These are phyloP conservation scores for Acanthamoeba culbertsoni DNA, from an alignment of 208 protist genomes.

Conservation along the genomic window DNA sequence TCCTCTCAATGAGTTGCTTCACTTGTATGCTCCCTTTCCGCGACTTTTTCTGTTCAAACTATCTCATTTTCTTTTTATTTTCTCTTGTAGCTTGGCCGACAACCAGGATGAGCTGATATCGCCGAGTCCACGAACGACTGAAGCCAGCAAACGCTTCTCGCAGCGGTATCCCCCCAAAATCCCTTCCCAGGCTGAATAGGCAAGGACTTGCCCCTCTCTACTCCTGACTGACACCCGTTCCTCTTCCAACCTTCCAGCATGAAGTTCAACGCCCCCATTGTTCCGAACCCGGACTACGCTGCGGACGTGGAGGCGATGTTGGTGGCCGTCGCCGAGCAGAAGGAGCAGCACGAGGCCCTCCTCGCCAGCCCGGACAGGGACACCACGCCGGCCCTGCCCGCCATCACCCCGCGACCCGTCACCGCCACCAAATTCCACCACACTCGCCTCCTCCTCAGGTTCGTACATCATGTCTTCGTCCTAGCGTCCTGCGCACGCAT, in stretches of 20 bases:
- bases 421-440: slow-evolving; percentile 56
- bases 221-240: no score
- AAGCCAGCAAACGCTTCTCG: slow-evolving; percentile 3
- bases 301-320: slow-evolving; percentile 26
- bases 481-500: no score
- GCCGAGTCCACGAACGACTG: neutral
- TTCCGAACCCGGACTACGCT: slow-evolving; percentile 25
- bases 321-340: neutral
- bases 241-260: no score
- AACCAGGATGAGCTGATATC: neutral
- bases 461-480: neutral
- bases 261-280: slow-evolving; percentile 39
- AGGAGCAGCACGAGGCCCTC: neutral
- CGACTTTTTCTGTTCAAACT: neutral
- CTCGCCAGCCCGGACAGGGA: neutral
- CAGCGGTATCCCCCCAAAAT: neutral
- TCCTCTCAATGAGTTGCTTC: slow-evolving; percentile 24
- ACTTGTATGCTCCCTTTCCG: neutral
- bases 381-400: neutral
- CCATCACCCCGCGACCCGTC: neutral
- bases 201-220: no score
- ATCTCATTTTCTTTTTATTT: neutral
- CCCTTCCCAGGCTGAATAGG: no score
- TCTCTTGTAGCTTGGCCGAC: neutral
- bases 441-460: neutral